phyloP scores from a whole-genome alignment of 345 rosid genomes.

The Psidium friedrichsthalianum region DNA sequence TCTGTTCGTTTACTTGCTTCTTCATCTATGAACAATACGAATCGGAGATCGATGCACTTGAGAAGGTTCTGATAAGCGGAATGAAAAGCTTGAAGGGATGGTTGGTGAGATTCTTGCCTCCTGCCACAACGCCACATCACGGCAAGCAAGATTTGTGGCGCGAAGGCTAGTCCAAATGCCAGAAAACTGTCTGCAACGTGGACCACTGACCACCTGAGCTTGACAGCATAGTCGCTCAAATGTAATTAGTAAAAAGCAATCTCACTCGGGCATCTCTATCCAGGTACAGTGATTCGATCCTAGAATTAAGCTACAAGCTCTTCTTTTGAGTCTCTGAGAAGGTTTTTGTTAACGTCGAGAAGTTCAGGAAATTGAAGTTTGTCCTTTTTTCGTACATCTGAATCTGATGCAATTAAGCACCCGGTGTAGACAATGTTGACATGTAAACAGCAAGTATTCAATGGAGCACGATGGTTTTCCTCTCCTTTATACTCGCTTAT shows the following conservation, averaged over 20 bases:
- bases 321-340: neutral
- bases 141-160: neutral
- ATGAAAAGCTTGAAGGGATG: conserved; percentile 10
- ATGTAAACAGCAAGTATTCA: neutral
- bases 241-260: neutral
- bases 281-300: neutral
- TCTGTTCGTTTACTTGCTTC: conserved; percentile 61
- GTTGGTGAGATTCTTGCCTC: conserved; percentile 22
- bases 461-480: neutral
- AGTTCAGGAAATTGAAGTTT: neutral
- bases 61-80: conserved; percentile 12
- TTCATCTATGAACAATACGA: conserved; percentile 80
- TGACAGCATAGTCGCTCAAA: neutral
- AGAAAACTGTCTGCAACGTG: neutral
- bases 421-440: neutral
- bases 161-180: neutral
- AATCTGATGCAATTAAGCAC: neutral
- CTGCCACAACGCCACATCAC: neutral
- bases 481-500: neutral
- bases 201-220: neutral
- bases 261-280: neutral
- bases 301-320: neutral
- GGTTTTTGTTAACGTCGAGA: neutral
- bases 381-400: neutral
- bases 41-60: conserved; percentile 41